These are phyloP conservation scores for Mycena venus DNA, from an alignment of 768 basidiomycete genomes.

Conservation along the genomic window DNA sequence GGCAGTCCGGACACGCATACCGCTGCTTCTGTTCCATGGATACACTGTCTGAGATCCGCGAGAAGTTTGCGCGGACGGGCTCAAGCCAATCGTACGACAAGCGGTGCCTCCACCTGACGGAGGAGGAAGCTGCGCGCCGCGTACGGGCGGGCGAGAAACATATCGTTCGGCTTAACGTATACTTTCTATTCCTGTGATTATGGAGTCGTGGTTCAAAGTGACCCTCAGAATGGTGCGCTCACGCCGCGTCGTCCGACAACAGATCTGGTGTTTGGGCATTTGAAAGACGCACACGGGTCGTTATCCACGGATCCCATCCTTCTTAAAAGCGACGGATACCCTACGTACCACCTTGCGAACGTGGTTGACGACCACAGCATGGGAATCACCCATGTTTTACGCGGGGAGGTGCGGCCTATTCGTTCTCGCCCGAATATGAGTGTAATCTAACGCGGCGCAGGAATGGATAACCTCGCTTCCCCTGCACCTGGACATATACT, in stretches of 20 bases:
- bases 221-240: slow-evolving; percentile 67
- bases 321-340: slow-evolving; percentile 92
- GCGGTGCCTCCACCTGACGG: slow-evolving; percentile 85
- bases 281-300: slow-evolving; percentile 83
- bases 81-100: slow-evolving; percentile 90
- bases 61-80: slow-evolving; percentile 78
- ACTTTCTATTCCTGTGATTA: slow-evolving; percentile 37
- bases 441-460: slow-evolving; percentile 57
- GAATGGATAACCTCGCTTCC: slow-evolving; percentile 98
- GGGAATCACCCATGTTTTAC: slow-evolving; percentile 95
- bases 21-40: slow-evolving; percentile 93
- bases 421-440: neutral
- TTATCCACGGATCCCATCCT: slow-evolving; percentile 91
- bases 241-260: slow-evolving; percentile 62
- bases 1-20: slow-evolving; percentile 89
- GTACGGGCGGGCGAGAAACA: slow-evolving; percentile 82
- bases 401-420: slow-evolving; percentile 81
- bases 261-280: slow-evolving; percentile 83
- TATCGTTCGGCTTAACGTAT: slow-evolving; percentile 90
- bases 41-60: slow-evolving; percentile 75
- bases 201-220: neutral
- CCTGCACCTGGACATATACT: slow-evolving; percentile 91
- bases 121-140: slow-evolving; percentile 85
- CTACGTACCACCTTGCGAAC: slow-evolving; percentile 96
- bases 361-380: slow-evolving; percentile 97